phyloP scores from a whole-genome alignment of 192 early-diverging fungal genomes.

The Chytriomyces confervae region DNA sequence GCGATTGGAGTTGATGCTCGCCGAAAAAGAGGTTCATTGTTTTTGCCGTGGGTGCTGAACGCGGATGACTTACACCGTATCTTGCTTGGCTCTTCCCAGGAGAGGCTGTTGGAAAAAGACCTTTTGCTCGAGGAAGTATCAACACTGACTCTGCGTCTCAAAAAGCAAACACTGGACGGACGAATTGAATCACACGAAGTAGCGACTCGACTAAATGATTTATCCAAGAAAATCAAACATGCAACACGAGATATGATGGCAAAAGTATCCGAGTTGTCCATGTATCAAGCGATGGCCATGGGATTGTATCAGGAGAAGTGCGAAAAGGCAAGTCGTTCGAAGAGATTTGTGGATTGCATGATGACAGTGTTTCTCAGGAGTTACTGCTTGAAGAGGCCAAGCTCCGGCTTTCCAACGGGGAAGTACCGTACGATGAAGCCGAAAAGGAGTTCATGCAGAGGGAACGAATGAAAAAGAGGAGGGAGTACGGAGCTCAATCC shows the following conservation, averaged over 20 bases:
- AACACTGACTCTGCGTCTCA: constrained; percentile 54
- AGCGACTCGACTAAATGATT: constrained; percentile 55
- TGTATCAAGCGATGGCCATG: constrained; percentile 66
- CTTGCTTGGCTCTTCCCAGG: constrained; percentile 37
- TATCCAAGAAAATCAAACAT: constrained; percentile 60
- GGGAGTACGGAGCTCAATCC: constrained; percentile 42
- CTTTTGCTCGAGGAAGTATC: constrained; percentile 62
- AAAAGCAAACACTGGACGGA: constrained; percentile 56
- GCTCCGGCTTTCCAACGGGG: constrained; percentile 43
- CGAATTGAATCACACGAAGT: constrained; percentile 53
- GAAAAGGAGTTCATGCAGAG: constrained; percentile 56
- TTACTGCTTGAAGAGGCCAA: constrained; percentile 51
- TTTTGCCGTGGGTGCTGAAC: no score
- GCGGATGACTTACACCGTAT: neutral
- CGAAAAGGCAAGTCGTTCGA: constrained; percentile 52
- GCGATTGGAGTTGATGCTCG: constrained; percentile 56
- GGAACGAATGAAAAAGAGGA: constrained; percentile 39
- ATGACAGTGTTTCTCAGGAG: constrained; percentile 40
- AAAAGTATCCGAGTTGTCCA: constrained; percentile 63
- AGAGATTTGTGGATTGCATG: neutral
- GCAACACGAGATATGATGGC: constrained; percentile 63
- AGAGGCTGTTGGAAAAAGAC: constrained; percentile 65
- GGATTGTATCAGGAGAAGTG: constrained; percentile 63
- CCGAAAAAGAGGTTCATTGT: constrained; percentile 60
- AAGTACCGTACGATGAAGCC: constrained; percentile 51